Percentiles rank a stretch among this genome's conserved stretches.
These are phyloP conservation scores for Emergomyces pasteurianus DNA, from an alignment of 2,329 filamentous ascomycete species.

Conservation along the genomic window DNA sequence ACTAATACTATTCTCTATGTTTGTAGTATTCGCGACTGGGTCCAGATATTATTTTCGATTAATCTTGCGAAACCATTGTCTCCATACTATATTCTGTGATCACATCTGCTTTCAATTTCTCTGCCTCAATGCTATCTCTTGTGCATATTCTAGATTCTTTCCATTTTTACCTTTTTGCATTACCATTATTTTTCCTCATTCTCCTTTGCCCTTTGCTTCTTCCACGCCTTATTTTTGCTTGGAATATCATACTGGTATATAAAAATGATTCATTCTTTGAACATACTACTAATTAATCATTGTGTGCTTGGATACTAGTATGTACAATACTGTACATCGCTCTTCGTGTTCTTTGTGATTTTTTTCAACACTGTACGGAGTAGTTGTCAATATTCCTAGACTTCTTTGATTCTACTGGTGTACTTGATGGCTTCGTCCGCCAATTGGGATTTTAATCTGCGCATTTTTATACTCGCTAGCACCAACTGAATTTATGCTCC, in stretches of 20 bases:
- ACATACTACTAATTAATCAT: background rate
- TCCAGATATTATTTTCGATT: background rate
- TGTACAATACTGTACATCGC: too few relatives aligned
- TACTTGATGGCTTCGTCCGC: background rate
- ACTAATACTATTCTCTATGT: too few relatives aligned
- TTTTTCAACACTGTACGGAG: background rate
- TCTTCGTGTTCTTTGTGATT: background rate
- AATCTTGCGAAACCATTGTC: background rate
- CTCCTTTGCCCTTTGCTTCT: background rate
- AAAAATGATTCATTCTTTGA: background rate
- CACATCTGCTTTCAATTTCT: background rate
- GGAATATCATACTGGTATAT: background rate
- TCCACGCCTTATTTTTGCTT: background rate
- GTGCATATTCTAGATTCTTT: background rate
- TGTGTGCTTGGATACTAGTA: too few relatives aligned
- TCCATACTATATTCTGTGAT: too few relatives aligned
- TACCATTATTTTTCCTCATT: too few relatives aligned
- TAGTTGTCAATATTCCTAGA: background rate
- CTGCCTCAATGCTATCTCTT: background rate
- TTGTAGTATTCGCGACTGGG: too few relatives aligned
- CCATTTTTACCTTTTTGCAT: background rate
- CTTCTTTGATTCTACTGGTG: background rate
- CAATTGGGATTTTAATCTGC: background rate
- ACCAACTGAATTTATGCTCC: background rate
- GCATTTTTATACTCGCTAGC: too few relatives aligned